Conservation (phyloP, 2,329 filamentous ascomycete genomes). For the Arthrobotrys conoides region DNA sequence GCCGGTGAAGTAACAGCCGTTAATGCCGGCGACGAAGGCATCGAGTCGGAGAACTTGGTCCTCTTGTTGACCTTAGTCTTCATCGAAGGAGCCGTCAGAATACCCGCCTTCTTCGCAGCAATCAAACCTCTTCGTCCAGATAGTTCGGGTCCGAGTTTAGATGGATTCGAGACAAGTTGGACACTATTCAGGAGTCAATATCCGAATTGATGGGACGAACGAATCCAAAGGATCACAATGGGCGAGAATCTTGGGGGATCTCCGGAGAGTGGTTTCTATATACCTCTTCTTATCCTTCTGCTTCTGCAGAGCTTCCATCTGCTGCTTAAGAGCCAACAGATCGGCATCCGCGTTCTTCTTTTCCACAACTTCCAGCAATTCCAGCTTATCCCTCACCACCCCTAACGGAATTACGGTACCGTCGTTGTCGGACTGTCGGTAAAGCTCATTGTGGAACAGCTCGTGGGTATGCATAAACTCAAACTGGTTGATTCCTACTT, state of each 20-base stretch:
- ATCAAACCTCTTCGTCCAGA: slow-evolving; percentile 58
- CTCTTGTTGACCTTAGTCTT: slow-evolving; percentile 59
- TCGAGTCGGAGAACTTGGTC: slow-evolving; percentile 54
- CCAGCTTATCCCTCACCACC: slow-evolving; percentile 57
- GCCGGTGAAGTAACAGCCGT: slow-evolving; percentile 52
- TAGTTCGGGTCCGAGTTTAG: slow-evolving; percentile 54
- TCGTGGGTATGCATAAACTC: slow-evolving; percentile 57
- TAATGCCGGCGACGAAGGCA: slow-evolving; percentile 56
- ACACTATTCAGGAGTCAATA: slow-evolving; percentile 50
- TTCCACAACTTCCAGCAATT: slow-evolving; percentile 58
- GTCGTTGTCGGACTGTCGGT: slow-evolving; percentile 50
- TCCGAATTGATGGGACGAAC: not conserved
- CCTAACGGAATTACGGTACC: slow-evolving; percentile 42
- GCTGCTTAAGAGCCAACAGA: slow-evolving; percentile 52
- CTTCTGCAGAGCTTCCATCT: slow-evolving; percentile 55
- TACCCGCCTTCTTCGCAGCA: slow-evolving; percentile 59
- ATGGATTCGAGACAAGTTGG: slow-evolving; percentile 60
- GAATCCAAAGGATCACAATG: too few relatives aligned
- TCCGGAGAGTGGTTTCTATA: slow-evolving; percentile 9
- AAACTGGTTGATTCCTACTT: slow-evolving; percentile 60
- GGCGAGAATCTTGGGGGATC: not conserved
- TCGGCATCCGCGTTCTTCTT: slow-evolving; percentile 51
- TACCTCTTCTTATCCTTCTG: slow-evolving; percentile 61
- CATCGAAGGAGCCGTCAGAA: slow-evolving; percentile 49
- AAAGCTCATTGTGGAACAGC: slow-evolving; percentile 57